Evolutionary conservation across 306 rosid genomes (phyloP), one percentile per base, ranked within the genome.

Genomic region (Prosopis cineraria): DNA sequence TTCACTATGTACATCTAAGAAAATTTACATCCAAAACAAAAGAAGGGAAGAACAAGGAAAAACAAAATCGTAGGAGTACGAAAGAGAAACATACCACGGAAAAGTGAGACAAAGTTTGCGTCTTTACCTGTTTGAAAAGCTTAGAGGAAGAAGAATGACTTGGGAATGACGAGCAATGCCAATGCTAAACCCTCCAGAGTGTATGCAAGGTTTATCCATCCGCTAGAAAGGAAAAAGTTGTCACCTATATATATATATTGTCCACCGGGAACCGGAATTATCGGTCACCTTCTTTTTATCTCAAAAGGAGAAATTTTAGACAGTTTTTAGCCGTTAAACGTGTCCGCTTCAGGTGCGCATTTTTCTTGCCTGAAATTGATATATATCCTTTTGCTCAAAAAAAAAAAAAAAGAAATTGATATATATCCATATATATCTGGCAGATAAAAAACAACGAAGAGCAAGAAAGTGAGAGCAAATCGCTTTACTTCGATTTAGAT

Each of bases 331-430:
- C 69, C 76, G 93, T 88, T 86, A 76, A 62, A 91, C 96, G 97
- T 92, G 96, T 89, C 75, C 60, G 55, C 43, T 84, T 85, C 31
- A 76, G 83, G 86, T 33, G 78, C 96, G 77, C 91, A 87, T 68
- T 82, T 83, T 78, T 60, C 50, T 30, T 73, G 41, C 77, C 52
- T 65, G 33, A 36, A 39, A 19, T 34, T 22, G 40, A 3, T 47
- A 22, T 65, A 20, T 8, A 47, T 22, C 55, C n/a, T n/a, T n/a
- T n/a, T n/a, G n/a, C n/a, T n/a, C n/a, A n/a, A n/a, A n/a, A n/a
- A n/a, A n/a, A n/a, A n/a, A n/a, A n/a, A n/a, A n/a, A n/a, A n/a
- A n/a, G 33, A 36, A 39, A 19, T 34, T 22, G 40, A 3, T 47
- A 22, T 65, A 20, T 8, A 47, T 22, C 55, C n/a, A n/a, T n/a